Evolutionary conservation across 495 filamentous ascomycete genomes (phyloP).

Genomic region (Opeltia flavorubescens): DNA sequence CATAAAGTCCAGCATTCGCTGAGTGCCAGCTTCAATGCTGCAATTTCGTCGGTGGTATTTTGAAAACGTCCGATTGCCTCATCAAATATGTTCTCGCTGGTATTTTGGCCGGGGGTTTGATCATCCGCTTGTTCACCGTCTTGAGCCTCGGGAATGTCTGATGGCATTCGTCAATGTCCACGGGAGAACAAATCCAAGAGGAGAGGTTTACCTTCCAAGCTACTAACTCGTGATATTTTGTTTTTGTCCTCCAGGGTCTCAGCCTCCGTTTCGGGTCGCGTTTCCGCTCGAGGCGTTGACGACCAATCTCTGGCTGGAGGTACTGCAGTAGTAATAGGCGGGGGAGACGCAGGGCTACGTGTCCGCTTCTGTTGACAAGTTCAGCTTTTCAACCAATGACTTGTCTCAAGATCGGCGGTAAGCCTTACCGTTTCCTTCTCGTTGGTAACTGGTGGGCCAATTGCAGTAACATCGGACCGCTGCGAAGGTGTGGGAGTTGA

Average conservation of each 20-base stretch:
- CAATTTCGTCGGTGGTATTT: conserved; percentile 50
- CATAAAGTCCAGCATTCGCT: conserved; percentile 90
- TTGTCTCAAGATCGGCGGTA: neutral
- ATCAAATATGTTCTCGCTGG: conserved; percentile 21
- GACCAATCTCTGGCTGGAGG: conserved; percentile 45
- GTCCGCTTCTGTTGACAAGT: neutral
- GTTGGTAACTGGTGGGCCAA: conserved; percentile 18
- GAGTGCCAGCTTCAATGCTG: conserved; percentile 58
- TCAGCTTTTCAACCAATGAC: neutral
- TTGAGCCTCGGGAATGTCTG: conserved; percentile 34
- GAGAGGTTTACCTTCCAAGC: conserved; percentile 52
- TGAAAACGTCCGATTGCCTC: conserved; percentile 24
- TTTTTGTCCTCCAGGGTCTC: conserved; percentile 27
- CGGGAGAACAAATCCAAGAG: neutral
- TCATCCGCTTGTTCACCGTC: conserved; percentile 22
- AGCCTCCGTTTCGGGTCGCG: conserved; percentile 53
- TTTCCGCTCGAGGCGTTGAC: conserved; percentile 72
- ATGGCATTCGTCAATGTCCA: conserved; percentile 6
- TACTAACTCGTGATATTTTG: conserved; percentile 35
- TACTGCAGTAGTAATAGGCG: conserved; percentile 56
- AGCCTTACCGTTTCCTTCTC: conserved; percentile 25
- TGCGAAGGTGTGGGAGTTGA: conserved; percentile 17
- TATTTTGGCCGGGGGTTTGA: conserved; percentile 20
- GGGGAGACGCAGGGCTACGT: conserved; percentile 38
- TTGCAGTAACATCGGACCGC: conserved; percentile 20